phyloP scores from a whole-genome alignment of 768 basidiomycete genomes.

The Trametes cingulata region DNA sequence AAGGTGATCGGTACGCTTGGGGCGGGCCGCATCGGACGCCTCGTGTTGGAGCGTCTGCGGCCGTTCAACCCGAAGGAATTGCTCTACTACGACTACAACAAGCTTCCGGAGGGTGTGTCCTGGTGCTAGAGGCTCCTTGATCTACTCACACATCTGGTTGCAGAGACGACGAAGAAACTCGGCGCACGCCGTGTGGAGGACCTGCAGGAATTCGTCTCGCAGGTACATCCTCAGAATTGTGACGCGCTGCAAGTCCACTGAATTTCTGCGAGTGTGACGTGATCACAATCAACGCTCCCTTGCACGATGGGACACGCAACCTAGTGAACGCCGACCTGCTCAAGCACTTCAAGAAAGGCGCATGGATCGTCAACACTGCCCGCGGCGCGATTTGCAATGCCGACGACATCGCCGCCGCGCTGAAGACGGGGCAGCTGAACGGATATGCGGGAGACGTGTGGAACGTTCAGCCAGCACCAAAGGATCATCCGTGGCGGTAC shows the following conservation, averaged over 20 bases:
- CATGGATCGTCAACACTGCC: conserved; percentile 92
- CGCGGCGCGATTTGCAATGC: conserved; percentile 90
- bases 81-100: conserved; percentile 83
- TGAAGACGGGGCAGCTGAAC: conserved; percentile 72
- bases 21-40: conserved; percentile 80
- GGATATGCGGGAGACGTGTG: conserved; percentile 70
- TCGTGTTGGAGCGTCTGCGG: conserved; percentile 74
- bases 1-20: conserved; percentile 94
- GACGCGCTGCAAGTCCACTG: too few relatives aligned
- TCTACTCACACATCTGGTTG: conserved; percentile 4
- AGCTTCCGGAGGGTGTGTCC: conserved; percentile 46
- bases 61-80: conserved; percentile 91
- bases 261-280: conserved; percentile 54
- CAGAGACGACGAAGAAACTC: conserved; percentile 65
- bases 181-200: conserved; percentile 78
- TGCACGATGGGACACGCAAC: conserved; percentile 84
- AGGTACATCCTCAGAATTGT: neutral
- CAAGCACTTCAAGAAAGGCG: conserved; percentile 87
- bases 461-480: conserved; percentile 86
- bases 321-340: conserved; percentile 82
- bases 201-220: conserved; percentile 58
- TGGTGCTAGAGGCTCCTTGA: too few relatives aligned
- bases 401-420: conserved; percentile 73
- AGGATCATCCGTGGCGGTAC: conserved; percentile 83
- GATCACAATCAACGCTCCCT: conserved; percentile 81